These are phyloP conservation scores for Mycena vitilis DNA, from an alignment of 768 basidiomycete genomes.

Conservation along the genomic window DNA sequence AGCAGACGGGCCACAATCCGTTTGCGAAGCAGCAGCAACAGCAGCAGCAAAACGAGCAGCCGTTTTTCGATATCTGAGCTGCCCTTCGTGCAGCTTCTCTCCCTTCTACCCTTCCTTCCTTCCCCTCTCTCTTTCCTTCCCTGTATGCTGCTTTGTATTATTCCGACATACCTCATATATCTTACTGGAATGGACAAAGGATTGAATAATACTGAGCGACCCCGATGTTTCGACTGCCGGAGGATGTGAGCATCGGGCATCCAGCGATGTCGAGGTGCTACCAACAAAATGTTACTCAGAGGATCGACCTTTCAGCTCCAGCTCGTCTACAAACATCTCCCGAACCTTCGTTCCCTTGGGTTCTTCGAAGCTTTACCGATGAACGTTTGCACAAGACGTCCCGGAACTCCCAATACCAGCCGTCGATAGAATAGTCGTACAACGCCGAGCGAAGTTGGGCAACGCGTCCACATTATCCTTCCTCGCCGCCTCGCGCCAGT, in stretches of 20 bases:
- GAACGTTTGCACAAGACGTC: constrained; percentile 90
- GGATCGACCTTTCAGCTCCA: constrained; percentile 54
- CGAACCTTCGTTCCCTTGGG: constrained; percentile 81
- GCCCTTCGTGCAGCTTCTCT: too few relatives aligned
- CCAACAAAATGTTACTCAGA: neutral
- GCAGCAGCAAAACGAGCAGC: constrained; percentile 73
- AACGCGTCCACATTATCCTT: constrained; percentile 87
- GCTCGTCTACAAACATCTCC: constrained; percentile 73
- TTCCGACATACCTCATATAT: constrained; percentile 21
- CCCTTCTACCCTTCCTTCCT: neutral
- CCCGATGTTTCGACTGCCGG: neutral
- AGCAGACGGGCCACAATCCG: constrained; percentile 68
- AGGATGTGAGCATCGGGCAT: neutral
- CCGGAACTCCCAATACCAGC: constrained; percentile 85
- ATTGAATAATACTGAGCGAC: neutral
- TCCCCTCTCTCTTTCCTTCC: neutral
- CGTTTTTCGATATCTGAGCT: constrained; percentile 83
- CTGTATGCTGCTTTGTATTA: constrained; percentile 31
- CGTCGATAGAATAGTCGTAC: constrained; percentile 59
- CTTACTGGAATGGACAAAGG: constrained; percentile 13
- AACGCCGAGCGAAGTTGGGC: constrained; percentile 83
- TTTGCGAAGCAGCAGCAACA: constrained; percentile 73
- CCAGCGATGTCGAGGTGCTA: neutral
- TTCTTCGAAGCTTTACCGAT: constrained; percentile 90
- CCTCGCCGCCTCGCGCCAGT: constrained; percentile 80